Base-by-base conservation (phyloP, 169 alveolate genomes). In the Plasmodium reichenowi region DNA sequence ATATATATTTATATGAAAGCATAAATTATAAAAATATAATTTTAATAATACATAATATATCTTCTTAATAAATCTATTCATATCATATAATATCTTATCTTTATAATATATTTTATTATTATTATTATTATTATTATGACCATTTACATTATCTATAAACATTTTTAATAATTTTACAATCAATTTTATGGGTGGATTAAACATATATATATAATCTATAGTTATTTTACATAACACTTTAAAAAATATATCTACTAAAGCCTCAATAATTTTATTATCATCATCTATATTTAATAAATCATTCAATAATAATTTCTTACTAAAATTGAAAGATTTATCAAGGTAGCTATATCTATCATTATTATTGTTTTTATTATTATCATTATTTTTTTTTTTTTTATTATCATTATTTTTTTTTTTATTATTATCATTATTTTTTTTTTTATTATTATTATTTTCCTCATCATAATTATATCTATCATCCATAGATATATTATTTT, bases 141-240 rank as follows among this genome's bases (percentile, higher is more conserved):
- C 13, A 6, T 85, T 59, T 38, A 66, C 66, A 32, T 38, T 50
- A 22, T 54, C 60, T 66, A 71, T 54, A 9, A 86, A 67, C 12
- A 6, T 63, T 63, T 73, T 29, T 74, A 86, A 52, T 10, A 24
- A 70, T 3, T 7, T 29, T 20, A 73, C 88, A n/a, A 86, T 24
- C 0, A 70, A 15, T 59, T 86, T 58, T 64, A 59, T 22, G 4
- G 87, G 71, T 10, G 92, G 92, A 32, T 72, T 86, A 20, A 60
- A 71, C 59, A 86, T 48, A 74, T 72, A 86, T 86, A 86, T 60
- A 26, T 52, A 32, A 43, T 86, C 92, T 5, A 72, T 54, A 9
- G 86, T 86, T 22, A 59, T 12, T 29, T 86, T 66, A 54, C 45
- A 43, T 54, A 86, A 56, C 48, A 15, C 70, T 12, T 43, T 71